These are phyloP conservation scores for Podospora pseudocomata DNA, from an alignment of 495 filamentous ascomycete species.

Conservation along the genomic window DNA sequence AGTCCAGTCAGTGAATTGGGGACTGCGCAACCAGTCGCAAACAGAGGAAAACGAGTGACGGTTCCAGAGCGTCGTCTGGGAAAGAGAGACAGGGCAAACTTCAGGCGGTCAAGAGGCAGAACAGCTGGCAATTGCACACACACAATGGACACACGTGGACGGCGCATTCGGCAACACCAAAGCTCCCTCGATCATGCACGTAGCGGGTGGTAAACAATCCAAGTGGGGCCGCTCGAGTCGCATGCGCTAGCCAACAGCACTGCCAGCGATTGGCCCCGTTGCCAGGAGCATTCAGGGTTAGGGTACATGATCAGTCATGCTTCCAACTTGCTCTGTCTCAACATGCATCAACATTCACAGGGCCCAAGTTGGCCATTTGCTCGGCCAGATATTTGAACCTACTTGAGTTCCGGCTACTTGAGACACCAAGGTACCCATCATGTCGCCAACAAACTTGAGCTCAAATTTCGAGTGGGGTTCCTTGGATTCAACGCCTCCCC, in stretches of 20 bases:
- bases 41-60: background rate
- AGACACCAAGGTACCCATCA: no score
- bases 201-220: conserved; percentile 7
- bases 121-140: background rate
- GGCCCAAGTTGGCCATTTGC: background rate
- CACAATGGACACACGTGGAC: conserved; percentile 11
- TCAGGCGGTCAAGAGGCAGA: conserved; percentile 11
- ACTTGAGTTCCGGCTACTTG: no score
- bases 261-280: background rate
- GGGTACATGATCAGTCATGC: background rate
- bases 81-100: background rate
- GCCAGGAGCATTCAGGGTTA: background rate
- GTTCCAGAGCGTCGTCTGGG: background rate
- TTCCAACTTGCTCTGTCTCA: background rate
- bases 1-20: background rate
- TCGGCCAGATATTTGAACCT: no score
- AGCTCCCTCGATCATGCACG: conserved; percentile 5
- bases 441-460: no score
- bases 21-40: background rate
- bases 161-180: conserved; percentile 2
- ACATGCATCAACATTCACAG: background rate
- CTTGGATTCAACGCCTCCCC: no score
- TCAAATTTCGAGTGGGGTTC: no score
- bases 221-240: conserved; percentile 1
- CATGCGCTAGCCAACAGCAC: background rate